Evolutionary conservation across 345 rosid species (phyloP), one percentile per base, ranked within the genome.

Genomic region (Eucalyptus albens): DNA sequence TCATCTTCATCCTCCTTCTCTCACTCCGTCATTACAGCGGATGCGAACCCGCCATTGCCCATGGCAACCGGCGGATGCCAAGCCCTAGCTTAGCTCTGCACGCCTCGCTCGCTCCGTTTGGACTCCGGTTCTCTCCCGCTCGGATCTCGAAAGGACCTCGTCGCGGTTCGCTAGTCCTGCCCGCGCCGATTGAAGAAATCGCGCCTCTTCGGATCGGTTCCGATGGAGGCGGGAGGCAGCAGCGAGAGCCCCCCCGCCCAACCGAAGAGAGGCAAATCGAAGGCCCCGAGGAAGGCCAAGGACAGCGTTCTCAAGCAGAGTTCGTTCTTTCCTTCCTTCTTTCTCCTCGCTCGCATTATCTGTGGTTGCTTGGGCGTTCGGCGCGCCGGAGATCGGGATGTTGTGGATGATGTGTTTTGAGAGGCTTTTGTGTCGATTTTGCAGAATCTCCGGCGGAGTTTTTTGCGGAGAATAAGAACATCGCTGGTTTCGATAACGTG

Each of bases 361-460:
- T 4, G 59, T 8, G 59, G 59, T 53, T 53, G 59, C 59, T 53
- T 53, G 26, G 59, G 59, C 59, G 59, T 77, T 37, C 4, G 47
- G 42, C 29, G 85, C 47, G 47, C 29, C 69, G 37, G 47, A 44
- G 59, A 13, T 77, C 59, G 67, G 29, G 45, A 15, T 85, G 80
- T 42, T n/a, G 40, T 22, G 89, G 50, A n/a, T n/a, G 56, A 44
- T 55, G 42, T 86, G 26, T 86, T 19, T 59, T 45, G 49, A 51
- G 59, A 87, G 26, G 24, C 50, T 87, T 83, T 65, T 15, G 88
- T 80, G 72, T 31, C 40, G 86, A 24, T 91, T 53, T 53, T 89
- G 94, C 96, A 97, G 99, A 97, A 94, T 97, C 98, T 89, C 99
- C 98, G 29, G 99, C 99, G 47, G 99, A 97, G 92, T 97, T 97